Evolutionary conservation across 2,329 filamentous ascomycete species (phyloP).

Genomic region (Tricladium varicosporioides): DNA sequence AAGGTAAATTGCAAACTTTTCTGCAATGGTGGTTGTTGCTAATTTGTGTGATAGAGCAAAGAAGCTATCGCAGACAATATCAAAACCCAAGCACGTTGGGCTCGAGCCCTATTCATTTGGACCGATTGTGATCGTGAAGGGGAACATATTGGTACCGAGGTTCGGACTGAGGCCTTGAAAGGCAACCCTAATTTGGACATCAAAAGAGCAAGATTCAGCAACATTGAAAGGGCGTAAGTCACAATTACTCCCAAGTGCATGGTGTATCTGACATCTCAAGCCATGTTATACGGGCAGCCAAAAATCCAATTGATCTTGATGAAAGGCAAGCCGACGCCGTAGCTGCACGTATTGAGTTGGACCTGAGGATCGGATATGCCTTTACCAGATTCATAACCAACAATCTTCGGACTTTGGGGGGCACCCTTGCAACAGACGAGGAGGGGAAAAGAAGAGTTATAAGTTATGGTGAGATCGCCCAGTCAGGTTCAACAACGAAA

Average conservation of each 20-base stretch:
- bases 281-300: constrained; percentile 83
- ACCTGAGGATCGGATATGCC: constrained; percentile 86
- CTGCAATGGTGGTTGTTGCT: too few relatives aligned
- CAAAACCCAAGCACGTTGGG: constrained; percentile 68
- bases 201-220: constrained; percentile 89
- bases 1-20: constrained; percentile 46
- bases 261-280: constrained; percentile 41
- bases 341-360: constrained; percentile 83
- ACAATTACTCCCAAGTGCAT: constrained; percentile 28
- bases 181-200: constrained; percentile 74
- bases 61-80: constrained; percentile 83
- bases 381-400: constrained; percentile 88
- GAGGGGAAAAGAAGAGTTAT: constrained; percentile 46
- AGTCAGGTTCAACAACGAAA: not conserved
- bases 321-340: constrained; percentile 86
- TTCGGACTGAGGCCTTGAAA: constrained; percentile 74
- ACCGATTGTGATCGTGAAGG: constrained; percentile 98
- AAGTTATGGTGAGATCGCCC: constrained; percentile 69
- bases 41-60: constrained; percentile 58
- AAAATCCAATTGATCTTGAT: constrained; percentile 74
- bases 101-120: constrained; percentile 88
- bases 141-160: constrained; percentile 92
- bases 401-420: constrained; percentile 70
- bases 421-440: constrained; percentile 55
- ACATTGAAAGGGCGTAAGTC: constrained; percentile 79